Base-by-base conservation (phyloP, 805 yeast species). In the Candida peoriensis region DNA sequence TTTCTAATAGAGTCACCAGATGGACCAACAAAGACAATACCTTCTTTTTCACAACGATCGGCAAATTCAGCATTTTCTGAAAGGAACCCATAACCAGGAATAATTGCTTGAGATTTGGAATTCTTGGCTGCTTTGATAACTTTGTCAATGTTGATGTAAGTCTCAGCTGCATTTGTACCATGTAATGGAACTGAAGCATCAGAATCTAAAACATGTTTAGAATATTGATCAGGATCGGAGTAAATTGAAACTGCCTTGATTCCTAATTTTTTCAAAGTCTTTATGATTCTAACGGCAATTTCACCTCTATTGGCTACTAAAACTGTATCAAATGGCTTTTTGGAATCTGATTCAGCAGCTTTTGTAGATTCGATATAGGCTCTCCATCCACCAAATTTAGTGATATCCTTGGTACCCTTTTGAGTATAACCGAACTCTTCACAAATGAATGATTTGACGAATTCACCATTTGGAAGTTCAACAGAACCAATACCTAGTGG, bases 271-370 rank as follows among this genome's bases (percentile, higher is more conserved):
- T 84, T 85, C 55, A 90, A 68, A 14, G 98, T 89, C 55, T 75
- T 81, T 54, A 90, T 87, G 48, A 93, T 87, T 53, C 98, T 71
- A 20, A 89, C 97, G 2, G 98, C 97, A 52, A 90, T 90, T 63
- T 90, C 98, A 58, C 97, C 97, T 64, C 98, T 76, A 67, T 90
- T 90, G 26, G 97, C 97, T 36, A 90, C 93, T 37, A 90, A 70
- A n/a, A 90, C 96, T 9, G 81, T 73, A 15, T 78, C 68, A 62
- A 88, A 87, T 1, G 94, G 93, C 50, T 74, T 76, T 38, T 62
- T 63, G 13, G 28, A 25, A 8, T 47, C 41, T 25, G 53, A 52
- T 15, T 50, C 50, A 16, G 46, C 46, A 24, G 52, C 38, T 54
- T 63, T 39, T 35, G 66, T 40, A 12, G 57, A 57, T 32, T 45